Evolutionary conservation across 331 rosid species (phyloP).

Genomic region (Acacia concinna): DNA sequence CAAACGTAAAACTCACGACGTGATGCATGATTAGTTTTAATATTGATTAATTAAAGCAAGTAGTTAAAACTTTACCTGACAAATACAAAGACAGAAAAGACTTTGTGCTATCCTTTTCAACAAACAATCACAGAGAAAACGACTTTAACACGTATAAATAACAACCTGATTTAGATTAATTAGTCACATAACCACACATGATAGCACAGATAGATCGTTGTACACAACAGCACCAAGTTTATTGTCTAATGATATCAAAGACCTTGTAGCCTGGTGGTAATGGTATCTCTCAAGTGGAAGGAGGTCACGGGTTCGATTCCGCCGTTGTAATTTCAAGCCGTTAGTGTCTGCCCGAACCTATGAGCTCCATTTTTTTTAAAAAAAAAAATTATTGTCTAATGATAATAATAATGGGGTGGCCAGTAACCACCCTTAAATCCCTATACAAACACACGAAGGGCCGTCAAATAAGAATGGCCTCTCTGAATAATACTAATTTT

Average conservation of each 20-base stretch:
- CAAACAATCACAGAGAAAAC: constrained; percentile 33
- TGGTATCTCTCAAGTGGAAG: too few relatives aligned
- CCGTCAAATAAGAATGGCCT: neutral
- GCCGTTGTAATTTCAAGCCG: too few relatives aligned
- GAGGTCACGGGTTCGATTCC: too few relatives aligned
- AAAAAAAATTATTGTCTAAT: too few relatives aligned
- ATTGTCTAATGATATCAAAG: too few relatives aligned
- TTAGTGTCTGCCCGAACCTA: too few relatives aligned
- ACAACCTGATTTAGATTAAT: constrained; percentile 13
- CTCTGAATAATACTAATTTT: too few relatives aligned
- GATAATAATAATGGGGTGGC: neutral
- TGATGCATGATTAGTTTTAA: neutral
- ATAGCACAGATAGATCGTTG: neutral
- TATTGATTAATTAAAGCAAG: neutral
- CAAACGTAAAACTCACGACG: neutral
- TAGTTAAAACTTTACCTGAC: constrained; percentile 28
- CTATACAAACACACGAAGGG: constrained; percentile 33
- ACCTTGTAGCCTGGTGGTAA: too few relatives aligned
- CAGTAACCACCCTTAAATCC: constrained; percentile 1
- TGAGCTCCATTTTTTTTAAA: too few relatives aligned
- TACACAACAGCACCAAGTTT: too few relatives aligned
- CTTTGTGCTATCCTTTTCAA: constrained; percentile 38
- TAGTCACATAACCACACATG: neutral
- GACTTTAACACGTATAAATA: constrained; percentile 26
- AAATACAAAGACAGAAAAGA: constrained; percentile 30